Conservation (phyloP, 192 early-diverging fungal genomes). For the Coemansia sp. region DNA sequence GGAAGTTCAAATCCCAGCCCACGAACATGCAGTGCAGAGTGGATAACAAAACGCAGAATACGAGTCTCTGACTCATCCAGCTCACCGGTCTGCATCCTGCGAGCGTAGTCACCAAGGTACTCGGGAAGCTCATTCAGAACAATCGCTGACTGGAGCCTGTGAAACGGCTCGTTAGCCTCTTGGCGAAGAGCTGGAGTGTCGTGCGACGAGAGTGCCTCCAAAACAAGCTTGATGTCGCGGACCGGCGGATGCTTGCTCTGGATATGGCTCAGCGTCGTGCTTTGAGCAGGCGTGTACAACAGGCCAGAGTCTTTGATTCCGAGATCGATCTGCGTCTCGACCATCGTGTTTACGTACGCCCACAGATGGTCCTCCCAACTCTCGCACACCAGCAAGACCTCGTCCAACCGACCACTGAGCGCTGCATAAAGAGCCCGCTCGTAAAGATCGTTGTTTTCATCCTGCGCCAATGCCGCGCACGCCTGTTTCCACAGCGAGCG, state of each 20-base stretch:
- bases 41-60: conserved; percentile 69
- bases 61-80: conserved; percentile 20
- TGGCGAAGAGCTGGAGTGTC: conserved; percentile 23
- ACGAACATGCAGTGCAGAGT: conserved; percentile 66
- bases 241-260: conserved; percentile 33
- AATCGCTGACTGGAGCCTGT: conserved; percentile 30
- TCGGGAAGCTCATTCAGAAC: conserved; percentile 19
- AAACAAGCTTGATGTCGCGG: conserved; percentile 23
- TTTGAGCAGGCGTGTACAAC: conserved; percentile 33
- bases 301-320: conserved; percentile 18
- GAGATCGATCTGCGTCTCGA: conserved; percentile 63
- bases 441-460: conserved; percentile 57
- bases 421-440: conserved; percentile 81
- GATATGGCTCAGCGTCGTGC: conserved; percentile 27
- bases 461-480: conserved; percentile 46
- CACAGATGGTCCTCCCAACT: conserved; percentile 89
- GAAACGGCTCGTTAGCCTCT: conserved; percentile 34
- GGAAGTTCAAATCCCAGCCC: conserved; percentile 55
- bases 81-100: conserved; percentile 2
- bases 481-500: conserved; percentile 47
- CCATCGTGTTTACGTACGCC: conserved; percentile 72
- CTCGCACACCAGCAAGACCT: conserved; percentile 72
- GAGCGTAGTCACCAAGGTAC: conserved; percentile 25
- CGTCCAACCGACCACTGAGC: conserved; percentile 68
- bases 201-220: conserved; percentile 21